A percentile compares a stretch with the other conserved stretches of the same genome.
phyloP scores from a whole-genome alignment of 1,139 yeast genomes.

The Pichia sp. region DNA sequence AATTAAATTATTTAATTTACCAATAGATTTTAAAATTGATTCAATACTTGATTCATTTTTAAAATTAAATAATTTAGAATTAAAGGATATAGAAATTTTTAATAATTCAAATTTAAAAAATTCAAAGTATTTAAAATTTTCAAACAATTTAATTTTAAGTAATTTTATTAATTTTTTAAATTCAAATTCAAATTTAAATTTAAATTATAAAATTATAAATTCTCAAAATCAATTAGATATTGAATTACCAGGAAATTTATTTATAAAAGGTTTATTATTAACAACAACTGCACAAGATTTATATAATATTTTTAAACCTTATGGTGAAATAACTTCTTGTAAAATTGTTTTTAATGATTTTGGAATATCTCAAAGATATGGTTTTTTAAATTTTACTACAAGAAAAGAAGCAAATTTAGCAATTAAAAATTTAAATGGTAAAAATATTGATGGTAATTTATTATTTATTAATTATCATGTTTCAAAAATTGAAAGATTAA shows the following conservation, averaged over 20 bases:
- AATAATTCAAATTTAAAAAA: background rate
- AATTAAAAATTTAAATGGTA: slow-evolving; percentile 37
- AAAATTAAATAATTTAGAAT: background rate
- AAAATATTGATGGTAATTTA: slow-evolving; percentile 32
- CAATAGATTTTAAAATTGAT: slow-evolving; percentile 7
- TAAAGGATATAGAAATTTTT: background rate
- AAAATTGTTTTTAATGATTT: slow-evolving; percentile 39
- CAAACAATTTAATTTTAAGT: background rate
- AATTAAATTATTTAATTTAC: slow-evolving; percentile 4
- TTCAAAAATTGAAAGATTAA: slow-evolving; percentile 43
- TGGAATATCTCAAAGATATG: slow-evolving; percentile 41
- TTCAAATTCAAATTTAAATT: background rate
- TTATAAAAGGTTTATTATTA: slow-evolving; percentile 43
- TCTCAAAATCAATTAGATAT: slow-evolving; percentile 36
- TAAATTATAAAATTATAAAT: slow-evolving; percentile 17
- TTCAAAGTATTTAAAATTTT: background rate
- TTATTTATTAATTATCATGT: slow-evolving; percentile 46
- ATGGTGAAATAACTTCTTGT: slow-evolving; percentile 39
- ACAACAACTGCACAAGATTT: slow-evolving; percentile 37
- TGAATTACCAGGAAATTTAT: slow-evolving; percentile 61
- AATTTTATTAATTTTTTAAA: slow-evolving; percentile 16
- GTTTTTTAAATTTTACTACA: slow-evolving; percentile 39
- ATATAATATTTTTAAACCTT: slow-evolving; percentile 34
- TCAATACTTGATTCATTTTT: slow-evolving; percentile 4
- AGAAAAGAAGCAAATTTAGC: slow-evolving; percentile 41